Base-by-base conservation (phyloP, 2,329 filamentous ascomycete species). In the Colletotrichum sublineola region DNA sequence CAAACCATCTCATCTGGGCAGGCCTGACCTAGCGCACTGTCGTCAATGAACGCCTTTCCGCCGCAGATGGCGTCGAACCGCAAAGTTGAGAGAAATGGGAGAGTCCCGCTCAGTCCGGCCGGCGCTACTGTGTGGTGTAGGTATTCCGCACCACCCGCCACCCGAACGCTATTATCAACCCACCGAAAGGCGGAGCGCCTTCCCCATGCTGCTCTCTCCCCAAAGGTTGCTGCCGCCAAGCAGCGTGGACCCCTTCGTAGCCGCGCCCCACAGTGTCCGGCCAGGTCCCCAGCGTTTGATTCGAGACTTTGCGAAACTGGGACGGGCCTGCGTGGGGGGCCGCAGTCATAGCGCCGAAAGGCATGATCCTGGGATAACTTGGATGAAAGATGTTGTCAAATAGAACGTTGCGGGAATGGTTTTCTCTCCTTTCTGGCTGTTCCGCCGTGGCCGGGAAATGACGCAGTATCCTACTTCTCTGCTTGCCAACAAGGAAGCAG, bases 341-440 rank as follows among this genome's bases (percentile, higher is more conserved):
- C 24, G 55, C 20, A 64, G 60, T 70, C 61, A 73, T 65, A 65
- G 70, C 66, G 66, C 48, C 40, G 70, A 65, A 53, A 61, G 55
- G 66, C 60, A 73, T 70, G 60, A 70, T 63, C 63, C 46, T 48
- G 66, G 31, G 18, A 15, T 29, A 24, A 42, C 55, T 24, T 58
- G 36, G 24, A 58, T 40, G 56, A 58, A 24, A 53, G 61, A 42
- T 36, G 24, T 38, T 14, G 55, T n/a, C 38, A 24, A 24, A 58
- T 42, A 14, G n/a, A 8, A 42, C 24, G 2, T 40, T 9, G 38
- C n/a, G 12, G n/a, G 31, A 55, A n/a, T 15, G 36, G n/a, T 18
- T 20, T n/a, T 29, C 20, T 46, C 44, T n/a, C 8, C 20, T 14
- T 24, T 15, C 12, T 57, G 12, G 55, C 55, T 29, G n/a, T 29